Evolutionary conservation across 352 stramenopile genomes (phyloP).

Genomic region (Pythium sukuiense): DNA sequence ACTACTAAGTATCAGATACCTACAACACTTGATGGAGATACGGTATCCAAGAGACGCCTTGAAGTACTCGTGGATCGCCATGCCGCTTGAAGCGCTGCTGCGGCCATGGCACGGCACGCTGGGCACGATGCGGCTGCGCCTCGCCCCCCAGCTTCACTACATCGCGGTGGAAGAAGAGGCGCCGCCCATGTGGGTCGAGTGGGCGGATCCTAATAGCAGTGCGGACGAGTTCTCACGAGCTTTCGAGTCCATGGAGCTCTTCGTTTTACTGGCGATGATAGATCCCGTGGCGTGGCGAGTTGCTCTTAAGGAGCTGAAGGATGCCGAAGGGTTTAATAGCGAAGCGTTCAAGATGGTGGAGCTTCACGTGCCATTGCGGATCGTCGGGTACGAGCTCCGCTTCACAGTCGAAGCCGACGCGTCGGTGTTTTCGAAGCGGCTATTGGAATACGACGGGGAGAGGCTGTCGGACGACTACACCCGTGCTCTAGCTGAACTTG

Average conservation of each 20-base stretch:
- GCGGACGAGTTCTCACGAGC: background rate
- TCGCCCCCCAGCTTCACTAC: background rate
- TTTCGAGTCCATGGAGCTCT: slow-evolving; percentile 11
- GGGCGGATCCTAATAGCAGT: background rate
- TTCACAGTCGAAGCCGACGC: background rate
- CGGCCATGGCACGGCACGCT: background rate
- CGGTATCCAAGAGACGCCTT: too few species aligned
- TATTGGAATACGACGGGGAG: background rate
- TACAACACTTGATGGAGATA: too few species aligned
- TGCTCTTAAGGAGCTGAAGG: background rate
- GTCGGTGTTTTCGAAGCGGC: background rate
- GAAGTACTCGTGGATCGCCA: background rate
- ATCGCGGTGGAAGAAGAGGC: background rate
- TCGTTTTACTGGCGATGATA: slow-evolving; percentile 4
- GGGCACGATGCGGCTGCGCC: background rate
- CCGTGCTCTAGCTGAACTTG: background rate
- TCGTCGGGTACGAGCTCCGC: slow-evolving; percentile 7
- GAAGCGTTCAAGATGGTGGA: background rate
- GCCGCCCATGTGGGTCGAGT: background rate
- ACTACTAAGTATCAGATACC: too few species aligned
- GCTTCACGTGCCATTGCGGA: background rate
- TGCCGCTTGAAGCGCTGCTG: background rate
- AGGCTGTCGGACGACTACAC: background rate
- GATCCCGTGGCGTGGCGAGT: slow-evolving; percentile 1
- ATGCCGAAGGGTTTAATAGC: background rate